These are phyloP conservation scores for Stephanodiscus triporus DNA, from an alignment of 108 stramenopile species.

Conservation along the genomic window DNA sequence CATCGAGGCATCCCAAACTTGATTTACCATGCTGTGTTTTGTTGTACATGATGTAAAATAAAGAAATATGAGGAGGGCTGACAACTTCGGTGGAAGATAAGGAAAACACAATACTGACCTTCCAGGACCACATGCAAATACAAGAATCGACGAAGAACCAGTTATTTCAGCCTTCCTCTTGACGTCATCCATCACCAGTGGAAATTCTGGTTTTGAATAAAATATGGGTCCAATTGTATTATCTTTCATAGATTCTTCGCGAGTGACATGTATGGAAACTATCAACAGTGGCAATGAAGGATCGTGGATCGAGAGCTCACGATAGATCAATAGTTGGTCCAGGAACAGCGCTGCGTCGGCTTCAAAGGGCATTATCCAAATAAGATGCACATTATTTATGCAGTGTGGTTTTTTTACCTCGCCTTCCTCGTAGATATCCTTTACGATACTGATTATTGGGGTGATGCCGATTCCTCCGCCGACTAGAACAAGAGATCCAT, in stretches of 20 bases:
- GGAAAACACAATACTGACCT: background rate
- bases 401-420: constrained; percentile 1
- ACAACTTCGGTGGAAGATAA: background rate
- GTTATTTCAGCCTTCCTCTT: background rate
- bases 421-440: constrained; percentile 10
- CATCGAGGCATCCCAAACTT: constrained; percentile 34
- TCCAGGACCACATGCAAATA: constrained; percentile 7
- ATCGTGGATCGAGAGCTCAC: constrained; percentile 11
- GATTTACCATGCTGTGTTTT: constrained; percentile 1
- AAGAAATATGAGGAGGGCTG: background rate
- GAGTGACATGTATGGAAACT: background rate
- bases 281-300: constrained; percentile 1
- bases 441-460: constrained; percentile 10
- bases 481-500: constrained; percentile 14
- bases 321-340: constrained; percentile 12
- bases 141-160: constrained; percentile 8
- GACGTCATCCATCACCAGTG: background rate
- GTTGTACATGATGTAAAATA: background rate
- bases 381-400: background rate
- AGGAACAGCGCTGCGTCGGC: constrained; percentile 9
- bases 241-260: background rate
- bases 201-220: constrained; percentile 1
- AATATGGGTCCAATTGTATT: background rate
- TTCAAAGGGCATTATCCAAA: constrained; percentile 12
- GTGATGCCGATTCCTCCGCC: constrained; percentile 16